Evolutionary conservation across 2,329 filamentous ascomycete genomes (phyloP), one percentile per base, ranked within the genome.

Genomic region (Zelopaecilomyces penicillatus): DNA sequence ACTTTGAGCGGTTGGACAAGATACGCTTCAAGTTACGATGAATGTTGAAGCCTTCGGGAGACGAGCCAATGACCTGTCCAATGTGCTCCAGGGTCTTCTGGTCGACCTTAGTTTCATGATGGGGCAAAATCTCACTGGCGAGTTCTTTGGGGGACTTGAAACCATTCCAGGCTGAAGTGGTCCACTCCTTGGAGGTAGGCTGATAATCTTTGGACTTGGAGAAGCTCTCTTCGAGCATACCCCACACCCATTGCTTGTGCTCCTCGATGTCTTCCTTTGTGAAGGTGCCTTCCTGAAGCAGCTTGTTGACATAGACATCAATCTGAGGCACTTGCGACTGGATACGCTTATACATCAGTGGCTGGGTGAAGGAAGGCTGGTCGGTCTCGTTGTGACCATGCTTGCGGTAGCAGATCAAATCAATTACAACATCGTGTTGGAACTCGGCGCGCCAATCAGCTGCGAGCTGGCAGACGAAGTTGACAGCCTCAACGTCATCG

Each of bases 221-320:
- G 68, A 97, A 98, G 71, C 89, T 96, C 67, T 97, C 91, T 62
- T 95, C 91, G 46, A 98, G 77, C 90, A 97, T 97, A 50, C 87
- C 87, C 93, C 91, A 98, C 48, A 97, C 93, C 93, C 93, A 98
- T 66, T 94, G 87, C 78, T 95, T 95, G 77, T 98, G 93, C 75
- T 98, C 93, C 47, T 98, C 91, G 49, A 98, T 85, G 63, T 98
- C 93, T 59, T 93, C 90, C 72, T 95, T 91, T 55, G 87, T 95
- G 71, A 98, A 98, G 43, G 87, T 95, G 57, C 90, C 88, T 61
- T 96, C 90, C 51, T 88, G 76, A 37, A 96, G 75, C 43, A 98
- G 82, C 75, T 95, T 87, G 61, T 95, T 80, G 55, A 93, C 80
- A 64, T 98, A 98, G 59, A 87, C 87, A 62, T 95, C 85, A 48